These are phyloP conservation scores for Melanopsichium pennsylvanicum DNA, from an alignment of 1,284 basidiomycete genomes.

Conservation along the genomic window DNA sequence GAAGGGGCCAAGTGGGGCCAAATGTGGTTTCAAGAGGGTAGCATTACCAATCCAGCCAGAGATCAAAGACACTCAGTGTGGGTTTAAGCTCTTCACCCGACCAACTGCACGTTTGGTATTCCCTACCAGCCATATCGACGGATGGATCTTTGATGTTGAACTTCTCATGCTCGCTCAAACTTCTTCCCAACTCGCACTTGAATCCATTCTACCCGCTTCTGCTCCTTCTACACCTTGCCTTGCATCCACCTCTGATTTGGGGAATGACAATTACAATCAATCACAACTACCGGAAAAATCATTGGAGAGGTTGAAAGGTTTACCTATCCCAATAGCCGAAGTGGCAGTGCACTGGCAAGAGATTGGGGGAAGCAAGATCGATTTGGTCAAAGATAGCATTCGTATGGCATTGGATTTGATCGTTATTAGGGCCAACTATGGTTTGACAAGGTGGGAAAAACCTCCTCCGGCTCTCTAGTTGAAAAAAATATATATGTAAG, in stretches of 20 bases:
- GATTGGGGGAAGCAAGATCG: conserved; percentile 87
- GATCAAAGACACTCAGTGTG: conserved; percentile 92
- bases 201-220: not conserved
- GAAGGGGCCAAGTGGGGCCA: not conserved
- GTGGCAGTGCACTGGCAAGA: conserved; percentile 91
- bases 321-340: conserved; percentile 77
- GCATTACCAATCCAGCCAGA: conserved; percentile 73
- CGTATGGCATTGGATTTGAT: conserved; percentile 88
- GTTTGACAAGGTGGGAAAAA: conserved; percentile 72
- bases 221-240: not conserved
- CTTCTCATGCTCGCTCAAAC: conserved; percentile 79
- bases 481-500: too few relatives aligned
- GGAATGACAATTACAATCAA: conserved; percentile 6
- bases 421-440: conserved; percentile 81
- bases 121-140: conserved; percentile 68
- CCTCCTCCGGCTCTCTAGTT: conserved; percentile 16
- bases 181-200: conserved; percentile 19
- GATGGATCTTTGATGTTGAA: conserved; percentile 95
- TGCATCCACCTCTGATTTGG: not conserved
- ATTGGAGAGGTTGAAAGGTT: conserved; percentile 68
- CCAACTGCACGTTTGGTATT: conserved; percentile 80
- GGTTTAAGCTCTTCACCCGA: conserved; percentile 85
- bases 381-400: conserved; percentile 80
- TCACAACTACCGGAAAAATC: too few relatives aligned
- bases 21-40: not conserved